These are phyloP conservation scores for Eucalyptus coolabah DNA, from an alignment of 345 rosid species.

Conservation along the genomic window DNA sequence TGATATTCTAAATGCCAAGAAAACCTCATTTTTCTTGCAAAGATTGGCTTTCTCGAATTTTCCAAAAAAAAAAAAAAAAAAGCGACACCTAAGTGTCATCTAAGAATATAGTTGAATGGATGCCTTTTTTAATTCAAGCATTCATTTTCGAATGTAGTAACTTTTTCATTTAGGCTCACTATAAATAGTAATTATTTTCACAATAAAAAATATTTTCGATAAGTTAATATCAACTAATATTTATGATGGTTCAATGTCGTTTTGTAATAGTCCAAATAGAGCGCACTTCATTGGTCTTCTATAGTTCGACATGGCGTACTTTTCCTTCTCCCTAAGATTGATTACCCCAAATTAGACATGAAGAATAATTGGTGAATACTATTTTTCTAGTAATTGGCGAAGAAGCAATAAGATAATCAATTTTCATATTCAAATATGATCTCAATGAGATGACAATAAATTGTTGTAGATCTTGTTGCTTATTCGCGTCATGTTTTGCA, in stretches of 20 bases:
- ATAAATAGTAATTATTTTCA: background rate
- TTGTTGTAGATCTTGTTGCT: background rate
- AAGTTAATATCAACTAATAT: background rate
- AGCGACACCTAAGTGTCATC: background rate
- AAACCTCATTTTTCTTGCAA: background rate
- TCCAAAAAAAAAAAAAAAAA: background rate
- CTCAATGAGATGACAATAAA: background rate
- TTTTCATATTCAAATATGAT: background rate
- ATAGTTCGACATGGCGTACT: background rate
- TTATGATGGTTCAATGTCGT: background rate
- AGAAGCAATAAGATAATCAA: background rate
- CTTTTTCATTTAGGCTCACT: background rate
- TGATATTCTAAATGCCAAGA: background rate
- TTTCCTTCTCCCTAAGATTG: background rate
- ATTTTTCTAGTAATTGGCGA: background rate
- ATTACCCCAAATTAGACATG: background rate
- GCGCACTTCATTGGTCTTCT: background rate
- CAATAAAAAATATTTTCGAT: background rate
- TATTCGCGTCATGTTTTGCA: background rate
- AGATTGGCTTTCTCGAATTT: background rate
- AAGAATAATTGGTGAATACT: background rate
- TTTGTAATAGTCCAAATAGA: background rate
- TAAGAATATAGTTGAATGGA: background rate
- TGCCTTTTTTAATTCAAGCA: background rate
- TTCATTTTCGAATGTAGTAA: background rate